Evolutionary conservation across 345 rosid species (phyloP).

Genomic region (Gynandropsis gynandra): DNA sequence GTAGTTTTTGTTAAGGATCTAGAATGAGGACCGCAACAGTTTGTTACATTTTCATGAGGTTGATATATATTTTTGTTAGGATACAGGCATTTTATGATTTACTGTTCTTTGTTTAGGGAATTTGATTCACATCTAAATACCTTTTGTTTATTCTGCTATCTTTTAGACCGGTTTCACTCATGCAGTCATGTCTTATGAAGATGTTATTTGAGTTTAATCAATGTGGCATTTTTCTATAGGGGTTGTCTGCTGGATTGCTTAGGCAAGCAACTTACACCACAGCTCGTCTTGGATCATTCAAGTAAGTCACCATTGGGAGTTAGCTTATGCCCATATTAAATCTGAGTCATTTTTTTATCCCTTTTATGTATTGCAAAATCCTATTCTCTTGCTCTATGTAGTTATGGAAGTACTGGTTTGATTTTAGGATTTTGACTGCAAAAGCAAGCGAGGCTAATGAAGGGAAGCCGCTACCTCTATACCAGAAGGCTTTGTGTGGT

Average conservation of each 20-base stretch:
- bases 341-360: not conserved
- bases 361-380: not conserved
- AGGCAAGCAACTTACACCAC: slow-evolving; percentile 99
- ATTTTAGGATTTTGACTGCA: slow-evolving; percentile 66
- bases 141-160: not conserved
- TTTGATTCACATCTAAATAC: not conserved
- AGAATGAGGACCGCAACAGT: slow-evolving; percentile 1
- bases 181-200: not conserved
- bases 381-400: not conserved
- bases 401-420: slow-evolving; percentile 15
- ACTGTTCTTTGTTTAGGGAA: not conserved
- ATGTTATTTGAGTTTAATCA: slow-evolving; percentile 5
- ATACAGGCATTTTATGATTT: not conserved
- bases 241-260: slow-evolving; percentile 83
- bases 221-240: slow-evolving; percentile 36
- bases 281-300: slow-evolving; percentile 95
- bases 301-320: slow-evolving; percentile 36
- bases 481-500: slow-evolving; percentile 97
- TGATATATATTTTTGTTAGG: slow-evolving; percentile 7
- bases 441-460: slow-evolving; percentile 88
- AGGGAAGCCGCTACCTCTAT: slow-evolving; percentile 92
- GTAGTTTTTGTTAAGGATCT: slow-evolving; percentile 3
- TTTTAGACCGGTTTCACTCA: not conserved
- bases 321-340: not conserved
- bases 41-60: slow-evolving; percentile 10